Base-by-base conservation (phyloP, 768 basidiomycete species). In the Leccinum longicurvipes region DNA sequence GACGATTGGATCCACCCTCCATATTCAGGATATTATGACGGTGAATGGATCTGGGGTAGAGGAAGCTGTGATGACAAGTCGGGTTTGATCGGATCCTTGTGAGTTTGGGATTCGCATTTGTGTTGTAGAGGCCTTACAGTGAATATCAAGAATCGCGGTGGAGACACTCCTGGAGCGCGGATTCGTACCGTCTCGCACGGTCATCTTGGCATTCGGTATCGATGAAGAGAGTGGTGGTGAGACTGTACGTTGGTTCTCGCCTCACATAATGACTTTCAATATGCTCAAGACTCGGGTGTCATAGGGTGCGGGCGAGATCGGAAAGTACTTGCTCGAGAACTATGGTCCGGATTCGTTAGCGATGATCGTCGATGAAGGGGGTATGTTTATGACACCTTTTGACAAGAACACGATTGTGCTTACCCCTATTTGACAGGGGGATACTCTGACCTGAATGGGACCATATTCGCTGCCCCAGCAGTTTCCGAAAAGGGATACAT, bases 281-380 rank as follows among this genome's bases (percentile, higher is more conserved):
- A 6, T 28, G 21, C 47, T 49, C 19, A 58, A 27, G 4, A 15
- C n/a, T n/a, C n/a, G n/a, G n/a, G n/a, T 3, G 19, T 27, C 31
- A 5, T 54, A 81, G 76, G 80, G 81, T 6, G 81, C 83, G 0
- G 52, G 57, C 0, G 55, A 63, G 3, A 72, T 85, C n/a, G 72
- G 72, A 0, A 29, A 66, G 6, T 67, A 73, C 41, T 68, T 85
- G n/a, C 61, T 74, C 3, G 55, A 73, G 10, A 71, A 68, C 0
- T 82, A 79, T 60, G 84, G 82, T n/a, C 54, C 67, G n/a, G 62
- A 83, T 61, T 72, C 77, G 6, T 72, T 85, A 50, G 69, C 80
- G 1, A 69, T 85, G 62, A 64, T 84, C n/a, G 74, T 85, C 11
- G 85, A 86, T 55, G 85, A 86, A 72, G 82, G 82, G 7, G 79